Percentiles rank a stretch among this genome's conserved stretches.
Conservation (phyloP, 1,284 basidiomycete genomes). For the Mycosarcoma maydis region DNA sequence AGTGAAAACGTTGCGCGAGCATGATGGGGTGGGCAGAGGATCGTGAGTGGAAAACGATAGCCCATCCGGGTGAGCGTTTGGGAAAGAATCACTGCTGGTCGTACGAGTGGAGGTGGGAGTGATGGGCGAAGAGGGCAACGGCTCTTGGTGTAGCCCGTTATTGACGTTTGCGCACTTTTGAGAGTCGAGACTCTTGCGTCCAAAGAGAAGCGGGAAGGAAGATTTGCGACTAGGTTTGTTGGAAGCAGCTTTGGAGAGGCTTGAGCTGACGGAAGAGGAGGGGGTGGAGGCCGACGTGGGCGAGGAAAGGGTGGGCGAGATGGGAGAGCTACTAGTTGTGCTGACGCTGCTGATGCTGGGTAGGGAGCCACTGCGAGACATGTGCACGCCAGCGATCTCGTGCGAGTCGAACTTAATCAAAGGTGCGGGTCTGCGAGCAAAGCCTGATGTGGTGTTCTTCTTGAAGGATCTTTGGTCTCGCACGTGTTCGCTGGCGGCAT, state of each 20-base stretch:
- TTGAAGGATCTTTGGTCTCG: constrained; percentile 5
- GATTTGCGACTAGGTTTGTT: constrained; percentile 21
- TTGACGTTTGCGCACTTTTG: not conserved
- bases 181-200: constrained; percentile 27
- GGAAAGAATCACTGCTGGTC: not conserved
- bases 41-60: constrained; percentile 9
- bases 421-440: constrained; percentile 15
- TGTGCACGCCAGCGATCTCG: constrained; percentile 13
- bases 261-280: constrained; percentile 24
- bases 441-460: constrained; percentile 8
- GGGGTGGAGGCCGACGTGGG: constrained; percentile 1
- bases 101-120: constrained; percentile 10
- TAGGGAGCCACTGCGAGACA: constrained; percentile 12
- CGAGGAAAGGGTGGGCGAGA: not conserved
- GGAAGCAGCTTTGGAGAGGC: constrained; percentile 15
- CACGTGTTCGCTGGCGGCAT: not conserved
- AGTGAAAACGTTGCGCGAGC: constrained; percentile 9
- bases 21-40: not conserved
- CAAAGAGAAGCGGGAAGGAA: constrained; percentile 43
- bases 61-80: constrained; percentile 6
- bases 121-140: constrained; percentile 6
- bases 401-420: constrained; percentile 24
- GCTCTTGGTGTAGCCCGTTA: not conserved
- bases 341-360: no score
- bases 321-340: not conserved